Base-by-base conservation (phyloP, 2,329 filamentous ascomycete genomes). In the Fusarium acutatum region DNA sequence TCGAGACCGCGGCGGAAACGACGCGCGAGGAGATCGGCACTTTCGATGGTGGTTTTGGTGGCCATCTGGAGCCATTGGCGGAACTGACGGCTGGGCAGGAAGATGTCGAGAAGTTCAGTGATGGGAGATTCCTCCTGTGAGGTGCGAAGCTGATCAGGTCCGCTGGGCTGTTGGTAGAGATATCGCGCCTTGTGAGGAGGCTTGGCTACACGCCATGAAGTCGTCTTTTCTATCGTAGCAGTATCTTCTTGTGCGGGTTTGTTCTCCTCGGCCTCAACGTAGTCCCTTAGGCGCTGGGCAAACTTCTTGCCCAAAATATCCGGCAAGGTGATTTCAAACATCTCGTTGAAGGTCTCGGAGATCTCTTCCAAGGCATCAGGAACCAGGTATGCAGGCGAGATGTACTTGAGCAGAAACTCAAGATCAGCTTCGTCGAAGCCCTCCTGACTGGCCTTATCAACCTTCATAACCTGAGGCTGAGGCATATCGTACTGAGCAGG, bases 151-250 rank as follows among this genome's bases (percentile, higher is more conserved):
- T 83, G 75, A 64, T 82, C 71, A 53, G 82, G 71, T 60, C 83
- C 82, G 56, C 78, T 86, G 74, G 83, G 85, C 75, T 94, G 91
- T 67, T 94, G 88, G 82, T 96, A 99, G 5, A 97, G 86, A 81
- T 93, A 99, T 20, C 95, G 93, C 80, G 98, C 95, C 85, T 99
- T 99, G 84, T 99, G 95, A 1, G 96, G 96, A 43, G 96, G 96
- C 37, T 90, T 89, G 12, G 96, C 94, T 14, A 97, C 92, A 69
- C 88, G 89, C 93, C 94, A 96, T 1, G 84, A 83, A 46, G 85
- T 88, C 70, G 84, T 84, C 50, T 86, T 86, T 77, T 92, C 89
- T 67, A 93, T 90, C 64, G 88, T 86, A 1, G 82, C 79, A 50
- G 88, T 89, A 22, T 84, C 81, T 22, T 83, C 81, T 2, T 86